phyloP scores from a whole-genome alignment of 305 asterid genomes.

The Ilex paraguariensis region DNA sequence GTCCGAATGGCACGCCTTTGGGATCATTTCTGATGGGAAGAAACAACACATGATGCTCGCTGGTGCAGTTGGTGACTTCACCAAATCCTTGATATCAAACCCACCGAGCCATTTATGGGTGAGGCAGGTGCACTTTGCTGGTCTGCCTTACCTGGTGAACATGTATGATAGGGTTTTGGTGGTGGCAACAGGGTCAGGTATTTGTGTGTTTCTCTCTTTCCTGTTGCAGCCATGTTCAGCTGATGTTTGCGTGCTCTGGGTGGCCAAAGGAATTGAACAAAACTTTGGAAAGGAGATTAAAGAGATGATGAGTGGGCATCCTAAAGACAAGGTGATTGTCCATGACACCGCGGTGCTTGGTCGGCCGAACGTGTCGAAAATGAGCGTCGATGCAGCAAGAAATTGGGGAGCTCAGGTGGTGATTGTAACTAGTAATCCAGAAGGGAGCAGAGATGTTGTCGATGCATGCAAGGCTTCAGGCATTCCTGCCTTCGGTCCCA shows the following conservation, averaged over 20 bases:
- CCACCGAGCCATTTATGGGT: conserved; percentile 1
- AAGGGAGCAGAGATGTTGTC: neutral
- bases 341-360: neutral
- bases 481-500: neutral
- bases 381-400: neutral
- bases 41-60: neutral
- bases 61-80: neutral
- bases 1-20: neutral
- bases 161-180: neutral
- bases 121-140: neutral
- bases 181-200: neutral
- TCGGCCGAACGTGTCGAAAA: neutral
- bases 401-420: neutral
- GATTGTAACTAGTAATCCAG: neutral
- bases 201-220: neutral
- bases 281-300: neutral
- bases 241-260: neutral
- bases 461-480: neutral
- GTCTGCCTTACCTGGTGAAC: neutral
- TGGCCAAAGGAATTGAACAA: neutral
- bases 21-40: neutral
- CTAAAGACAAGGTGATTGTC: neutral
- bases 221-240: neutral
- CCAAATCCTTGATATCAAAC: neutral
- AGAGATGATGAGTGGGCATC: neutral